Base-by-base conservation (phyloP, 2,329 filamentous ascomycete species). In the Stagonosporopsis tanaceti region DNA sequence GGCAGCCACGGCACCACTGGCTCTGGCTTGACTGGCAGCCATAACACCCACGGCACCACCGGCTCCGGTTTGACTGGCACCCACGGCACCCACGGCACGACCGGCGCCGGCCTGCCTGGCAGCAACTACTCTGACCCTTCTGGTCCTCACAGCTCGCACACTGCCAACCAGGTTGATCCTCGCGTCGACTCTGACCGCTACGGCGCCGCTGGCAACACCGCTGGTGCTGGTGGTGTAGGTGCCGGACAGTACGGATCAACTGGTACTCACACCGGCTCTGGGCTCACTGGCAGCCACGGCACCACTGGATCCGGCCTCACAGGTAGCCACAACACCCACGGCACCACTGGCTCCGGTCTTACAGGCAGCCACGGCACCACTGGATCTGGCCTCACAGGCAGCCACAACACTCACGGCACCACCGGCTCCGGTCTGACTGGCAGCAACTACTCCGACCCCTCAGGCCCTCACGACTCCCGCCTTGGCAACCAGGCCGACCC, bases 401-500 rank as follows among this genome's bases (percentile, higher is more conserved):
- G 39, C 55, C 51, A 55, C 58, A 60, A 62, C 25, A 60, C 28
- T 30, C 53, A 60, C 41, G 46, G 51, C 20, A 57, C 57, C 46
- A 52, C 50, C n/a, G 50, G 53, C 37, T 41, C 53, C 35, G 50
- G 50, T 28, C 41, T 40, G 35, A 64, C 35, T 52, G 53, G 53
- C 27, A 51, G 39, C 54, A 46, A 55, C 40, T 41, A 53, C 54
- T 54, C 50, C 11, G 69, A 72, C 48, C 70, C 70, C 7, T 62
- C 64, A 14, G 74, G 72, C 22, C 73, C 73, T 20, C 74, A 76
- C 58, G 47, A 64, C 39, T 63, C 61, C 7, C 61, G 60, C 37
- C 25, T 69, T 0, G 61, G 46, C 14, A 76, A 76, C 64, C 61
- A 67, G 56, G 62, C 61, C 22, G 74, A 75, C 41, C 73, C 73